Base-by-base conservation (phyloP, 2,329 filamentous ascomycete species). In the Thelonectria blattea region DNA sequence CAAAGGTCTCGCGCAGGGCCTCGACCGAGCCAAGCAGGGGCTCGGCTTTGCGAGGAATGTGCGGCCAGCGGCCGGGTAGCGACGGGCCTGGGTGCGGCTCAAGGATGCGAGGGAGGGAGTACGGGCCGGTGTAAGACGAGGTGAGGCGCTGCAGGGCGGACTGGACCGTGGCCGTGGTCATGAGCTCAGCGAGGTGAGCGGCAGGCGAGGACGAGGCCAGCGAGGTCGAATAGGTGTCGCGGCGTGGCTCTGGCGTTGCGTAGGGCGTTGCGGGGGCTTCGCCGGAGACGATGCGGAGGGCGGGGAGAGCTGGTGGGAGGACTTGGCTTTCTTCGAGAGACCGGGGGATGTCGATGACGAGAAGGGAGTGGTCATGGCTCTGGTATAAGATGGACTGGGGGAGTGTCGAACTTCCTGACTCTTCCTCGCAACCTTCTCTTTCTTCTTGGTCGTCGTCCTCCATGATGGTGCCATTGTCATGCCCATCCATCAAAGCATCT, bases 321-420 rank as follows among this genome's bases (percentile, higher is more conserved):
- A 81, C 80, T 74, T 93, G 91, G 17, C 85, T 86, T 61, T 85
- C 80, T 65, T 90, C 87, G 41, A 93, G 84, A 2, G 91, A 91
- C 17, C 80, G 78, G 22, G 91, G 90, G 47, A 92, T 84, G 69
- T 93, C 91, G 52, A 93, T 73, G 24, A 92, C 73, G 20, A 85
- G 78, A 54, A 88, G 74, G 47, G 82, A 79, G 50, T 75, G 70
- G 65, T 75, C 71, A 5, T 48, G 41, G 63, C 61, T 74, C 50
- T 72, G 68, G 60, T 71, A 79, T 52, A 79, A 70, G 22, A 77
- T 59, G 17, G 73, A 75, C 2, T 72, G 66, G 12, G 62, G 45
- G 17, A 41, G 61, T 22, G 11, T 49, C 7, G 30, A 14, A n/a
- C n/a, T 62, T 52, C 18, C 18, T 15, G 43, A 15, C 39, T n/a